These are phyloP conservation scores for Globisporangium spiculum DNA, from an alignment of 352 stramenopile genomes.

Conservation along the genomic window DNA sequence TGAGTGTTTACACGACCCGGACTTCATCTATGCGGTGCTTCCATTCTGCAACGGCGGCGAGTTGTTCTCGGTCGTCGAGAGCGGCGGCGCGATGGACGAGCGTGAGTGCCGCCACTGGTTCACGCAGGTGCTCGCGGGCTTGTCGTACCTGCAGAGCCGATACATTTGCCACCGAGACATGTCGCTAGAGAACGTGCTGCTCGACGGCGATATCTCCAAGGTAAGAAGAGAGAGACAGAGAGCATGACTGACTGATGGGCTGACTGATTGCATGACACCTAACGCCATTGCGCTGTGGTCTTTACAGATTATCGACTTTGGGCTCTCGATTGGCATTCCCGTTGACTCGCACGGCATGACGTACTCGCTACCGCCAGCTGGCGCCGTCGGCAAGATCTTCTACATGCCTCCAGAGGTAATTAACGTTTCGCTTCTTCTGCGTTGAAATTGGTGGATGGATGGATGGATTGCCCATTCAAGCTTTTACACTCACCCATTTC, in stretches of 20 bases:
- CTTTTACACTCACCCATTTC: slow-evolving; percentile 2
- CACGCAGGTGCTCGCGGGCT: slow-evolving; percentile 68
- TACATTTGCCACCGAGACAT: slow-evolving; percentile 89
- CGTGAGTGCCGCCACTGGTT: slow-evolving; percentile 81
- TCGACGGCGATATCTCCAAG: slow-evolving; percentile 82
- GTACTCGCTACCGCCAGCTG: slow-evolving; percentile 75
- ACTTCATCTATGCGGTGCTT: slow-evolving; percentile 85
- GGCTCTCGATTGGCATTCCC: slow-evolving; percentile 79
- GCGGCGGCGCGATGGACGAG: slow-evolving; percentile 75
- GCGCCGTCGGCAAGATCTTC: slow-evolving; percentile 87
- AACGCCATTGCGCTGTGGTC: neutral
- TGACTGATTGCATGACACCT: neutral
- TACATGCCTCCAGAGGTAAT: slow-evolving; percentile 83
- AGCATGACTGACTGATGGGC: neutral
- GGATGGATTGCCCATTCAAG: neutral
- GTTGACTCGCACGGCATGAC: slow-evolving; percentile 84
- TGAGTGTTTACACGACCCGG: slow-evolving; percentile 77
- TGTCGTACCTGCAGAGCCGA: slow-evolving; percentile 80
- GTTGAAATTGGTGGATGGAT: neutral
- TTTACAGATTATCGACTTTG: slow-evolving; percentile 85
- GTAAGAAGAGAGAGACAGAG: slow-evolving; percentile 23
- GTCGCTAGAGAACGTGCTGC: slow-evolving; percentile 84
- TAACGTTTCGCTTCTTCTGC: neutral
- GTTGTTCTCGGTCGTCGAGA: slow-evolving; percentile 83
- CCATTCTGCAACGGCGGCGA: slow-evolving; percentile 85